Evolutionary conservation across 2,329 filamentous ascomycete genomes (phyloP), one percentile per base, ranked within the genome.

Genomic region (Sarocladium brachiariae): DNA sequence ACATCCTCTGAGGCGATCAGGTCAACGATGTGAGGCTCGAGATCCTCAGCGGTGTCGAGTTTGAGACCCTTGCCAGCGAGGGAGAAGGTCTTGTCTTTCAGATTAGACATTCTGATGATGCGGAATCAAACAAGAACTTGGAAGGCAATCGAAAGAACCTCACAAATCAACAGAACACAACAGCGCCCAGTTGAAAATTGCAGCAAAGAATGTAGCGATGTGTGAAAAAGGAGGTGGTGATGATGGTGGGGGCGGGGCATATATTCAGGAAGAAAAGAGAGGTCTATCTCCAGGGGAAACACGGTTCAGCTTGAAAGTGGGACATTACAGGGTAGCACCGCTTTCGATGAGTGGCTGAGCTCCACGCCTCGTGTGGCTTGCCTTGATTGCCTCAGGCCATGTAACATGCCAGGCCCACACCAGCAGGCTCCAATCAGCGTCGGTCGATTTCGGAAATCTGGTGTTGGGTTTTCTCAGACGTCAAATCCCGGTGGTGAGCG

Each of bases 31-130:
- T 96, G 85, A 57, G 87, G 75, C 68, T 93, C 87, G 54, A 97
- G 80, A 68, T 97, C 90, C 57, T 82, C 86, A 49, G 88, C 89
- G 35, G 85, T 89, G 73, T 95, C 85, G 64, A 99, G 87, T 77
- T 96, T 96, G 61, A 97, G 80, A 63, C 86, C 86, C 74, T 87
- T 93, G 69, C 88, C 90, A 70, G 95, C 88, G 58, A 97, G 83
- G 59, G 90, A 91, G 73, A 96, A 97, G 63, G 89, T 66, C 67
- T 87, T 90, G 51, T 69, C 31, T 25, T 35, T 35, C 6, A 49
- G 4, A 31, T 49, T 49, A 13, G 46, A 49, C 46, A 49, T 49
- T 10, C 3, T 49, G 46, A n/a, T 18, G 8, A 5, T 4, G 3
- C 7, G 4, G 24, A 14, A 5, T 31, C 33, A 54, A 47, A 49